Evolutionary conservation across 2,329 filamentous ascomycete species (phyloP).

Genomic region (Fusarium sp.): DNA sequence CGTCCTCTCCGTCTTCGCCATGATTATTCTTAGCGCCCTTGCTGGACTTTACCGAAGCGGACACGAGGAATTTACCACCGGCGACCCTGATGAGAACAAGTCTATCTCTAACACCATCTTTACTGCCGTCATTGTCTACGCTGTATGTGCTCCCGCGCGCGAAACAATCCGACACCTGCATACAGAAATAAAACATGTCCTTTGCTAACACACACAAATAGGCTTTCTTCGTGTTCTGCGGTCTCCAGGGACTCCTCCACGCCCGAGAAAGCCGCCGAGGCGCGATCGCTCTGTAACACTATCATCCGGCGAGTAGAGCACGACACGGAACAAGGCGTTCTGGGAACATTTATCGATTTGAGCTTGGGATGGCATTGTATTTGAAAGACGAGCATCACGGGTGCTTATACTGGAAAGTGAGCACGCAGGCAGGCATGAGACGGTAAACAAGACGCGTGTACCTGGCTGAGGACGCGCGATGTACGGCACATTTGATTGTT

Average conservation of each 20-base stretch:
- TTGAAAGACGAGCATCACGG: constrained; percentile 38
- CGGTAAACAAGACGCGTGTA: constrained; percentile 35
- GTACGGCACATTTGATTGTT: constrained; percentile 44
- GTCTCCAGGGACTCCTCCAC: constrained; percentile 88
- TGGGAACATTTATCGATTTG: constrained; percentile 46
- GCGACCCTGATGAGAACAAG: constrained; percentile 78
- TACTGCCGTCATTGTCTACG: constrained; percentile 88
- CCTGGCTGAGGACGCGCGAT: constrained; percentile 22
- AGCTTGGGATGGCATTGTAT: constrained; percentile 46
- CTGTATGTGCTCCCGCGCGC: constrained; percentile 69
- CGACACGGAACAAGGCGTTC: constrained; percentile 49
- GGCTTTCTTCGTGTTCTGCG: constrained; percentile 93
- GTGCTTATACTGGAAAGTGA: constrained; percentile 11
- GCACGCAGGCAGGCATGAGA: constrained; percentile 8
- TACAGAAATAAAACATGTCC: not conserved
- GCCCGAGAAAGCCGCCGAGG: constrained; percentile 85
- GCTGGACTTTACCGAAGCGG: constrained; percentile 81
- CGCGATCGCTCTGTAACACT: constrained; percentile 77
- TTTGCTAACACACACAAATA: constrained; percentile 53
- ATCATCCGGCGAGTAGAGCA: constrained; percentile 38
- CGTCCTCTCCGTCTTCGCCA: constrained; percentile 75
- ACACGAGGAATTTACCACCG: constrained; percentile 87
- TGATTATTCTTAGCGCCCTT: constrained; percentile 74
- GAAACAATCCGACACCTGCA: not conserved
- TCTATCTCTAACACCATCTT: constrained; percentile 90